Conservation (phyloP, 73 alveolate species). For the Paramecium pentaurelia region DNA sequence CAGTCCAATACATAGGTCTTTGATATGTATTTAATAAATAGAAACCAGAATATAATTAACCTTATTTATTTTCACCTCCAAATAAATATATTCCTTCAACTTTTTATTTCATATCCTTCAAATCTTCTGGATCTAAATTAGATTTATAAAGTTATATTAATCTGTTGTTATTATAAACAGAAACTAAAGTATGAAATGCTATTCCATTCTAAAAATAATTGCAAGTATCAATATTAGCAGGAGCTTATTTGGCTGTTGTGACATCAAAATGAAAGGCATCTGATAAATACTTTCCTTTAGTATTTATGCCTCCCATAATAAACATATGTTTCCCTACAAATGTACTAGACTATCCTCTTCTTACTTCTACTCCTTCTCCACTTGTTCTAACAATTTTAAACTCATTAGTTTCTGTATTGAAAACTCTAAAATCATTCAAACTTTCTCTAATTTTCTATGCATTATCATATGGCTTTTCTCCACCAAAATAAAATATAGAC, state of each 20-base stretch:
- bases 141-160: background rate
- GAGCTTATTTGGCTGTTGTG: background rate
- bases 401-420: slow-evolving; percentile 21
- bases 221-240: slow-evolving; percentile 18
- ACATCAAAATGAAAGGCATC: slow-evolving; percentile 12
- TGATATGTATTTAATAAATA: background rate
- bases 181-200: slow-evolving; percentile 28
- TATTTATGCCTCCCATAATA: slow-evolving; percentile 14
- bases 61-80: slow-evolving; percentile 41
- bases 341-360: slow-evolving; percentile 12
- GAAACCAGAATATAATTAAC: background rate
- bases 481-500: background rate
- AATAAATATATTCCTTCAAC: slow-evolving; percentile 31
- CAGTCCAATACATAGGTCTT: slow-evolving; percentile 29
- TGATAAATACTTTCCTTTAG: background rate
- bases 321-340: slow-evolving; percentile 4
- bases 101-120: background rate
- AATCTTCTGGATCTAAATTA: slow-evolving; percentile 6
- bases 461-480: slow-evolving; percentile 41
- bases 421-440: slow-evolving; percentile 16
- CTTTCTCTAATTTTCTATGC: slow-evolving; percentile 30
- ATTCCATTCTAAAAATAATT: slow-evolving; percentile 15
- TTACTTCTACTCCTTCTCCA: slow-evolving; percentile 41
- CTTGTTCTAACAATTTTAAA: slow-evolving; percentile 27
- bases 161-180: slow-evolving; percentile 9